phyloP scores from a whole-genome alignment of 192 early-diverging fungal genomes.

The Podila verticillata region DNA sequence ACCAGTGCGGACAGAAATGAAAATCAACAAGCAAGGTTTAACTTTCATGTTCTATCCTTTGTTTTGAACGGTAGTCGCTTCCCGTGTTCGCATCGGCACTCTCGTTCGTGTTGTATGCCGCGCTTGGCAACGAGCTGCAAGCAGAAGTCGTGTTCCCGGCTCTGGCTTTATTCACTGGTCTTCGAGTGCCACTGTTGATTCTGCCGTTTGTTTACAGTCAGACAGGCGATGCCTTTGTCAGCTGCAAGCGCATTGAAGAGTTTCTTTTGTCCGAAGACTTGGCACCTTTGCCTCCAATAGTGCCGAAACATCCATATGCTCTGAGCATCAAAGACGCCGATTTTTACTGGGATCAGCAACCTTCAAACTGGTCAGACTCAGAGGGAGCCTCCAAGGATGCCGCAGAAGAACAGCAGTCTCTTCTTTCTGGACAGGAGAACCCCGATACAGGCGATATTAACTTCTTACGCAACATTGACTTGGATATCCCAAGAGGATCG shows the following conservation, averaged over 20 bases:
- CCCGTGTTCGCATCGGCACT: constrained; percentile 58
- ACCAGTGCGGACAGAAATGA: too few relatives aligned
- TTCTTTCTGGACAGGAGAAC: constrained; percentile 1
- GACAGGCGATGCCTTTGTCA: constrained; percentile 49
- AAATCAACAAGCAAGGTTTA: too few relatives aligned
- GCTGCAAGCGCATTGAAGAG: constrained; percentile 49
- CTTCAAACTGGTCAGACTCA: constrained; percentile 21
- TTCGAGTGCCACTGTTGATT: constrained; percentile 56
- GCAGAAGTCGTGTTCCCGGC: constrained; percentile 55
- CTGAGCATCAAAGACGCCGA: constrained; percentile 67
- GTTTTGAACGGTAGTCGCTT: constrained; percentile 23
- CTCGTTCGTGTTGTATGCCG: constrained; percentile 42
- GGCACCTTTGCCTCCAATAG: constrained; percentile 53
- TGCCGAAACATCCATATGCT: constrained; percentile 54
- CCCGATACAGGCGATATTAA: constrained; percentile 25
- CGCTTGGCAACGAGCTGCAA: constrained; percentile 50
- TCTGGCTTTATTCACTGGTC: constrained; percentile 59
- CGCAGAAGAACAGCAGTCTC: constrained; percentile 9
- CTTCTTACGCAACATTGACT: constrained; percentile 55
- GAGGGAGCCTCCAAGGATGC: not conserved
- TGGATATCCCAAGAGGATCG: constrained; percentile 35
- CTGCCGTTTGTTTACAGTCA: constrained; percentile 52
- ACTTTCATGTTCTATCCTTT: not conserved
- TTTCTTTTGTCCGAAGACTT: constrained; percentile 68
- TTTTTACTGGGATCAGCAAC: constrained; percentile 70